A percentile compares a stretch with the other conserved stretches of the same genome.
Conservation (phyloP, 73 alveolate species). For the Blepharisma stoltei region DNA sequence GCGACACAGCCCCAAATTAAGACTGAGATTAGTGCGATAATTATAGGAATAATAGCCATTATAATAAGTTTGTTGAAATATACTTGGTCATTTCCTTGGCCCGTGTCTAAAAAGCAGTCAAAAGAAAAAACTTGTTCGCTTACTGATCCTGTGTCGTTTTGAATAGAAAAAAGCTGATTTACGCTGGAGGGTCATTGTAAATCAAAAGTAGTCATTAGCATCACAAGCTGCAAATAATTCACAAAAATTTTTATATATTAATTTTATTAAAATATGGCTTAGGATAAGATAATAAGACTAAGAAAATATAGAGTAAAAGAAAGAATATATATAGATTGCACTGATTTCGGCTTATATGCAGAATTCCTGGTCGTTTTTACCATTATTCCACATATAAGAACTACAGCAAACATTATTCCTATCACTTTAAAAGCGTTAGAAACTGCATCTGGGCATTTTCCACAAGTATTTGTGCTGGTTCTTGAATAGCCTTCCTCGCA, state of each 20-base stretch:
- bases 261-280: too few relatives aligned
- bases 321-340: slow-evolving; percentile 50
- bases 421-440: slow-evolving; percentile 33
- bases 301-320: slow-evolving; percentile 52
- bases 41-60: slow-evolving; percentile 40
- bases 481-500: slow-evolving; percentile 62
- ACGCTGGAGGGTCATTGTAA: too few relatives aligned
- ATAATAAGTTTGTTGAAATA: slow-evolving; percentile 39
- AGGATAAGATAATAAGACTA: too few relatives aligned
- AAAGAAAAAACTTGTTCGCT: too few relatives aligned
- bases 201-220: too few relatives aligned
- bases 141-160: too few relatives aligned
- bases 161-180: too few relatives aligned
- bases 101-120: slow-evolving; percentile 47
- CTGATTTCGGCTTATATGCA: slow-evolving; percentile 41
- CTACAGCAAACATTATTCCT: slow-evolving; percentile 34
- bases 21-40: slow-evolving; percentile 29
- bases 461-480: slow-evolving; percentile 48
- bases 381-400: slow-evolving; percentile 29
- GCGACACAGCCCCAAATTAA: slow-evolving; percentile 34
- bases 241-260: slow-evolving; percentile 56
- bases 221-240: slow-evolving; percentile 52
- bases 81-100: slow-evolving; percentile 32
- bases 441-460: slow-evolving; percentile 48
- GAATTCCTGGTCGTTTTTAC: slow-evolving; percentile 41